Evolutionary conservation across 352 stramenopile species (phyloP).

Genomic region (Globisporangium lucens): DNA sequence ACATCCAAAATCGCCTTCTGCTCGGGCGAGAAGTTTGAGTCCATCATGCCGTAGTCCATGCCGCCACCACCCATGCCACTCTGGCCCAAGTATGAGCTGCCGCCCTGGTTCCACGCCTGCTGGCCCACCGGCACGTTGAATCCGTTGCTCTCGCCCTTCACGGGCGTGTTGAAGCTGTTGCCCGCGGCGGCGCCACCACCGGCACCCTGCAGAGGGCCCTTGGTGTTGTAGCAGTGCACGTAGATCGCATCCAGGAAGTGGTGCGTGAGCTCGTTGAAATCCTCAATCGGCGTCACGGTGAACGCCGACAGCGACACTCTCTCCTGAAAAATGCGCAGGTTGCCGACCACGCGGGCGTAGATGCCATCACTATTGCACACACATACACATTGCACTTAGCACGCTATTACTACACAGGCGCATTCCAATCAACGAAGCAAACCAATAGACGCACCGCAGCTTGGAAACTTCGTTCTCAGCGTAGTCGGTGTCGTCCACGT

Average conservation of each 20-base stretch:
- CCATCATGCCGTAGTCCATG: constrained; percentile 69
- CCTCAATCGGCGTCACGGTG: constrained; percentile 75
- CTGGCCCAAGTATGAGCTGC: constrained; percentile 22
- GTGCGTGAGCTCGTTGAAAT: constrained; percentile 95
- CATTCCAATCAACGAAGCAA: too few relatives aligned
- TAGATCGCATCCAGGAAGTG: constrained; percentile 95
- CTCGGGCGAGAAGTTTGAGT: constrained; percentile 72
- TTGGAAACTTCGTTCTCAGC: constrained; percentile 56
- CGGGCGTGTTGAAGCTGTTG: constrained; percentile 31
- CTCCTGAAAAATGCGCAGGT: constrained; percentile 90
- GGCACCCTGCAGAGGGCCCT: constrained; percentile 40
- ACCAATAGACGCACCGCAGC: constrained; percentile 30
- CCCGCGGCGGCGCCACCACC: constrained; percentile 18
- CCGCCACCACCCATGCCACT: constrained; percentile 5
- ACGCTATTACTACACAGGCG: neutral
- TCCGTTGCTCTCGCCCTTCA: constrained; percentile 25
- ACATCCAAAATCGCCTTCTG: constrained; percentile 82
- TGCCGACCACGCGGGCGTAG: constrained; percentile 91
- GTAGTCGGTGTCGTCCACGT: constrained; percentile 81
- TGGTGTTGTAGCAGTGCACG: constrained; percentile 85
- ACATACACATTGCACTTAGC: neutral
- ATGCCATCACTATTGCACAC: constrained; percentile 49
- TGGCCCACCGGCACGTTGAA: constrained; percentile 23
- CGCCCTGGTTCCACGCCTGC: constrained; percentile 28
- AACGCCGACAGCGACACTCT: constrained; percentile 88